These are phyloP conservation scores for Colletotrichum cuscutae DNA, from an alignment of 2,329 filamentous ascomycete genomes.

Conservation along the genomic window DNA sequence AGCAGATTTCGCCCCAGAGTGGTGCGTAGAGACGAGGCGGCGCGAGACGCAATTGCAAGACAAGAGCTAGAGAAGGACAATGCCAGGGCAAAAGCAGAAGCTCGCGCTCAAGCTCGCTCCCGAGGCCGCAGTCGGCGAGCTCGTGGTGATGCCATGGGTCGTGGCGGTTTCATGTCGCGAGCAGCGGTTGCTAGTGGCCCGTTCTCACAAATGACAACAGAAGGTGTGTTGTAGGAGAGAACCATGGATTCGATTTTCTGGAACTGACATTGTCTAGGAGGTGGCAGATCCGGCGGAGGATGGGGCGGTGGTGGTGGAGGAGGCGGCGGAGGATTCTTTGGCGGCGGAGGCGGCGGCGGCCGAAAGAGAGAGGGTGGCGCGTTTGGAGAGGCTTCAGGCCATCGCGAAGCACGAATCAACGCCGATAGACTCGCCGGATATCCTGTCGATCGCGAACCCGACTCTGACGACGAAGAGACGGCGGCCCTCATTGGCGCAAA, in stretches of 20 bases:
- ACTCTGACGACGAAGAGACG: constrained; percentile 39
- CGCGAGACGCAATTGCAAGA: constrained; percentile 57
- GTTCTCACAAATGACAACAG: constrained; percentile 44
- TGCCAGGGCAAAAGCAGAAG: constrained; percentile 36
- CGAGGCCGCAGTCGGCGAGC: constrained; percentile 51
- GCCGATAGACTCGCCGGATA: constrained; percentile 63
- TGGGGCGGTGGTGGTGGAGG: constrained; percentile 33
- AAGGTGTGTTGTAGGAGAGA: constrained; percentile 17
- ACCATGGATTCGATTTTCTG: too few species aligned
- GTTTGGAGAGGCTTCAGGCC: constrained; percentile 48
- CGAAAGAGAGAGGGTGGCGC: constrained; percentile 48
- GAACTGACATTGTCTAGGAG: constrained; percentile 29
- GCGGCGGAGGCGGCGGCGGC: constrained; percentile 37
- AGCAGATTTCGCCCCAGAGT: constrained; percentile 60
- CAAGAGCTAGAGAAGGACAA: constrained; percentile 55
- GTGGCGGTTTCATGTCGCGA: constrained; percentile 49
- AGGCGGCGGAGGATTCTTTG: constrained; percentile 41
- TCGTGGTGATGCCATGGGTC: constrained; percentile 56
- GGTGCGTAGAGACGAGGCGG: constrained; percentile 60
- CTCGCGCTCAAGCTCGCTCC: constrained; percentile 34
- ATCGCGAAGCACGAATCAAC: constrained; percentile 62
- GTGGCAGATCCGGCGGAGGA: constrained; percentile 32
- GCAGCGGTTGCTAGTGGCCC: constrained; percentile 51
- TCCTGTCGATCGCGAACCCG: constrained; percentile 43
- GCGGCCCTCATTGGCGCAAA: constrained; percentile 32